Percentiles rank a stretch among this genome's conserved stretches.
phyloP scores from a whole-genome alignment of 225 moss, liverwort and hornwort species.

The Straminergon stramineum region DNA sequence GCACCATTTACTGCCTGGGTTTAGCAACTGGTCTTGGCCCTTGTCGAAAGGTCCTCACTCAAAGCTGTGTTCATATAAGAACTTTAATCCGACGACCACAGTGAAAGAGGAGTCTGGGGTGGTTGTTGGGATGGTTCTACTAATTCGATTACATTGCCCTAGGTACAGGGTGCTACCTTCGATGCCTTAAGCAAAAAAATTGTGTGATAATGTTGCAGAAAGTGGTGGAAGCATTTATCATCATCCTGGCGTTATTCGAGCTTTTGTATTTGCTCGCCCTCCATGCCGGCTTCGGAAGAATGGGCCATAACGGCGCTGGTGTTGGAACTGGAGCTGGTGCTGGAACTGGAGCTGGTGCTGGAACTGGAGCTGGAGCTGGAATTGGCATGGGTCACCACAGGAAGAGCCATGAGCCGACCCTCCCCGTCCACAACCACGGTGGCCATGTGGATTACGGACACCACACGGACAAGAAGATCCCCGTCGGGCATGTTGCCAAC shows the following conservation, averaged over 20 bases:
- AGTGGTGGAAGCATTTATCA: slow-evolving; percentile 32
- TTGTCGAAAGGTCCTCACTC: neutral
- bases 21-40: neutral
- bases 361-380: slow-evolving; percentile 16
- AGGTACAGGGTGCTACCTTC: neutral
- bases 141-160: too few species aligned
- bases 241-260: slow-evolving; percentile 32
- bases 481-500: slow-evolving; percentile 26
- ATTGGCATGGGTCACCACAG: slow-evolving; percentile 2
- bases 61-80: neutral
- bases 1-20: too few species aligned
- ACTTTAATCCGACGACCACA: neutral
- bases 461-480: slow-evolving; percentile 37
- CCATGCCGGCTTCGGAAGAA: slow-evolving; percentile 18
- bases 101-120: neutral
- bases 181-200: neutral
- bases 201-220: neutral
- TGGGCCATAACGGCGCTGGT: neutral
- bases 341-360: slow-evolving; percentile 19
- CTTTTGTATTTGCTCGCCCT: slow-evolving; percentile 26
- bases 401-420: neutral
- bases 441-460: slow-evolving; percentile 24
- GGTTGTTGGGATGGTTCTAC: neutral
- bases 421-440: slow-evolving; percentile 14
- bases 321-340: slow-evolving; percentile 15